Base-by-base conservation (phyloP, 768 basidiomycete genomes). In the Leccinum aurantiacum region DNA sequence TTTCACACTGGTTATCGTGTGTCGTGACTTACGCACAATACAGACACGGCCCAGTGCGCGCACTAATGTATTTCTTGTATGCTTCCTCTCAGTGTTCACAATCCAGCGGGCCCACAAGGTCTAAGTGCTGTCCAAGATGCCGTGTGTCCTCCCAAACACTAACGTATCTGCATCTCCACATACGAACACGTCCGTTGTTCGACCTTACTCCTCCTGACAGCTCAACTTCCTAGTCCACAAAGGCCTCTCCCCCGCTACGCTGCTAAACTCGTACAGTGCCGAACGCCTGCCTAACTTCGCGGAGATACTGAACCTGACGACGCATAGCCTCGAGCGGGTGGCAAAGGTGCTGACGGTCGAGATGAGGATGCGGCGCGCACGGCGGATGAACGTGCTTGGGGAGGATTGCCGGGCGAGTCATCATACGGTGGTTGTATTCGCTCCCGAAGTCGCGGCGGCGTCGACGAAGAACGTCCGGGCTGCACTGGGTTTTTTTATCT, bases 31-130 rank as follows among this genome's bases (percentile, higher is more conserved):
- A 1, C 5, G 4, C 56, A 83, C 13, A 37, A 35, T 10, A 44
- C n/a, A 44, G 82, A 84, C 61, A 77, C 80, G n/a, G 81, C 79
- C 0, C 84, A 84, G 67, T 64, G 52, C 6, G 63, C 60, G 35
- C 3, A n/a, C 15, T 25, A 3, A 3, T 8, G 1, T 47, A 10
- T 51, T 29, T 10, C 27, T 31, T 15, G 7, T 37, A 37, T 37
- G 15, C 37, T 7, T 27, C 27, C 33, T 35, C n/a, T 17, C 29
- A 68, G 68, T 44, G 61, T 64, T 22, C 69, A 69, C 22, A 68
- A 61, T 46, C 64, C 69, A 24, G 67, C 66, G 15, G 64, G 56
- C 15, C 64, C 65, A 4, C 68, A 76, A 60, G 79, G 78, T 7
- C 60, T 76, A n/a, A 77, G 76, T 60, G 69, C 70, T n/a, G 63